phyloP scores from a whole-genome alignment of 1,139 yeast species.

The Protomyces gravidus region DNA sequence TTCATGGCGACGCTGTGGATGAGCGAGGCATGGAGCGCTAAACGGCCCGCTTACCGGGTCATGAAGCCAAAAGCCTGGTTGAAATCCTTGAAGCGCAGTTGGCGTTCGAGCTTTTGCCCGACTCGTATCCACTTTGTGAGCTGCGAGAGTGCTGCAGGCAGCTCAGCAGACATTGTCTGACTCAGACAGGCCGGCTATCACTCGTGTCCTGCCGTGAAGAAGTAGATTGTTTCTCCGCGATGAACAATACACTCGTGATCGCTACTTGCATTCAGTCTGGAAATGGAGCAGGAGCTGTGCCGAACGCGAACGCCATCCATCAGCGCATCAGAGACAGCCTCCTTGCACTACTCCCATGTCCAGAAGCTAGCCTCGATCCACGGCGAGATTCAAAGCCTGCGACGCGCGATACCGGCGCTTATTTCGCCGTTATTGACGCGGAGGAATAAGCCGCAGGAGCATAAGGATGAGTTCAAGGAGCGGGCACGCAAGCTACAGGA shows the following conservation, averaged over 20 bases:
- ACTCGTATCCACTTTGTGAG: not conserved
- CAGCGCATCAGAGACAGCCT: conserved; percentile 2
- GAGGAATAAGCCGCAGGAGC: not conserved
- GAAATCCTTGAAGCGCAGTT: not conserved
- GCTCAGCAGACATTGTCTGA: not conserved
- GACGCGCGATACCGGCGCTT: conserved; percentile 20
- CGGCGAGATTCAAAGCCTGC: conserved; percentile 11
- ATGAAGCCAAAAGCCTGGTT: not conserved
- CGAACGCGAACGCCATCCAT: not conserved
- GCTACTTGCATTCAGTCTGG: no score
- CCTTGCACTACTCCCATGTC: conserved; percentile 15
- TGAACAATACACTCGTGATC: no score
- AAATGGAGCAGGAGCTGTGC: not conserved
- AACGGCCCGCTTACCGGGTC: not conserved
- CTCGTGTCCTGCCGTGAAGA: no score
- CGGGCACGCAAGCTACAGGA: conserved; percentile 9
- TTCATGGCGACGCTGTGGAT: conserved; percentile 6
- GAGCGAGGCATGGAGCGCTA: no score
- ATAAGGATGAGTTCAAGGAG: conserved; percentile 12
- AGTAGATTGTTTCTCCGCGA: no score
- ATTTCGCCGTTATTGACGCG: conserved; percentile 15
- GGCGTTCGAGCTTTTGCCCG: not conserved
- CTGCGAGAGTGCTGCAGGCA: not conserved
- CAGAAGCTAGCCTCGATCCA: conserved; percentile 13
- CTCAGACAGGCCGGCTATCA: no score